Conservation (phyloP, 345 rosid species). For the Erodium maritimum region DNA sequence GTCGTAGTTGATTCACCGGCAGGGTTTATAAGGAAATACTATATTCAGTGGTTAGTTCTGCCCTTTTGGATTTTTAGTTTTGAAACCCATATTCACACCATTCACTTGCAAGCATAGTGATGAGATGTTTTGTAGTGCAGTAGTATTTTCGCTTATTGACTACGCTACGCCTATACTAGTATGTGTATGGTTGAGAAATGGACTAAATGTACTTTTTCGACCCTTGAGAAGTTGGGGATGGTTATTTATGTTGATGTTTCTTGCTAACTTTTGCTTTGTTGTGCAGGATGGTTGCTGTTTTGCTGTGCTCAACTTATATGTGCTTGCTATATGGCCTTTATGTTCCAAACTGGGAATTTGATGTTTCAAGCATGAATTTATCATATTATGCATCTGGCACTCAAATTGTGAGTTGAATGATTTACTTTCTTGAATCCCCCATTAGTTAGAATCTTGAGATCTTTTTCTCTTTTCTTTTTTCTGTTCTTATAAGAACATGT, state of each 20-base stretch:
- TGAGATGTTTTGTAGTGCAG: too few relatives aligned
- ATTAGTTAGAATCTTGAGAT: neutral
- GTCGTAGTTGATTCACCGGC: conserved; percentile 23
- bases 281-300: conserved; percentile 34
- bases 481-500: neutral
- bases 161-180: too few relatives aligned
- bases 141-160: too few relatives aligned
- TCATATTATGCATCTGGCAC: conserved; percentile 15
- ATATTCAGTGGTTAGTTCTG: conserved; percentile 40
- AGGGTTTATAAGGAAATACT: conserved; percentile 34
- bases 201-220: too few relatives aligned
- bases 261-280: conserved; percentile 8
- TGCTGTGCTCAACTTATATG: conserved; percentile 27
- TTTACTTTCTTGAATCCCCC: conserved; percentile 2
- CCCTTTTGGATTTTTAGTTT: conserved; percentile 1
- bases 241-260: too few relatives aligned
- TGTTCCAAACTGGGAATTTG: conserved; percentile 51
- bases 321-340: conserved; percentile 39
- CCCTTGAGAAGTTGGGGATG: too few relatives aligned
- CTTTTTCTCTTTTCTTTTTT: neutral
- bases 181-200: too few relatives aligned
- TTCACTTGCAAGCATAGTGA: conserved; percentile 1
- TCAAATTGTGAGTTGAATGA: conserved; percentile 30
- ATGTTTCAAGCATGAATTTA: conserved; percentile 15
- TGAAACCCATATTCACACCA: neutral